These are phyloP conservation scores for Phaeosphaeria sp. DNA, from an alignment of 2,329 filamentous ascomycete genomes.

Conservation along the genomic window DNA sequence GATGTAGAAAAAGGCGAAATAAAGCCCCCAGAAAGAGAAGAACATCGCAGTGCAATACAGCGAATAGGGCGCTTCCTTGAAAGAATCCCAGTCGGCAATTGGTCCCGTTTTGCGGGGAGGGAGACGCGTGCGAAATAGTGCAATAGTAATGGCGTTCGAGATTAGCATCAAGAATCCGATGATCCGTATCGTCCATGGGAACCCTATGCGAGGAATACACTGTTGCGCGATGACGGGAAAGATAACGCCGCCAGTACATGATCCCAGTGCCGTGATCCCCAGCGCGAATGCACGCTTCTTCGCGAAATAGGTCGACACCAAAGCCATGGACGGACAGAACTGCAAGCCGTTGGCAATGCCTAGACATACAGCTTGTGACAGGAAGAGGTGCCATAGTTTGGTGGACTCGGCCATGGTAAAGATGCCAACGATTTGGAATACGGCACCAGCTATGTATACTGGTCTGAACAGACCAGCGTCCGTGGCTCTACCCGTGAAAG, in stretches of 20 bases:
- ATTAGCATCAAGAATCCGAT: slow-evolving; percentile 66
- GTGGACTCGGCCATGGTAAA: slow-evolving; percentile 38
- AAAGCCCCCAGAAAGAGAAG: slow-evolving; percentile 48
- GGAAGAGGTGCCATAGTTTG: slow-evolving; percentile 42
- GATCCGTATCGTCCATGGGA: slow-evolving; percentile 68
- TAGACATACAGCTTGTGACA: slow-evolving; percentile 62
- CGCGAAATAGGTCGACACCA: slow-evolving; percentile 54
- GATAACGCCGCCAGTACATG: slow-evolving; percentile 38
- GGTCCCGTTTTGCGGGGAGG: slow-evolving; percentile 52
- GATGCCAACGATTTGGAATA: slow-evolving; percentile 44
- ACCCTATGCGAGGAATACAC: slow-evolving; percentile 48
- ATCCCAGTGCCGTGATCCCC: slow-evolving; percentile 35
- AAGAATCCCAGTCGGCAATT: slow-evolving; percentile 50
- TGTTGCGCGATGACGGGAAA: slow-evolving; percentile 43
- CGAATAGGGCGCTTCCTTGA: slow-evolving; percentile 49
- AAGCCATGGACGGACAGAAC: slow-evolving; percentile 62
- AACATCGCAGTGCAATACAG: slow-evolving; percentile 47
- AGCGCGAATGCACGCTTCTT: slow-evolving; percentile 38
- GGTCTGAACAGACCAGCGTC: slow-evolving; percentile 40
- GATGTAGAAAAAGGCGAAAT: slow-evolving; percentile 56
- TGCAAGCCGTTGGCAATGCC: slow-evolving; percentile 60
- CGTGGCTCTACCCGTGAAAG: slow-evolving; percentile 37
- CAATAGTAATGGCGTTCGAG: slow-evolving; percentile 37
- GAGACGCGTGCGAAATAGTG: slow-evolving; percentile 47
- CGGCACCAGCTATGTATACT: slow-evolving; percentile 31